These are phyloP conservation scores for Rhizopus stolonifer DNA, from an alignment of 371 early-diverging fungal species.

Conservation along the genomic window DNA sequence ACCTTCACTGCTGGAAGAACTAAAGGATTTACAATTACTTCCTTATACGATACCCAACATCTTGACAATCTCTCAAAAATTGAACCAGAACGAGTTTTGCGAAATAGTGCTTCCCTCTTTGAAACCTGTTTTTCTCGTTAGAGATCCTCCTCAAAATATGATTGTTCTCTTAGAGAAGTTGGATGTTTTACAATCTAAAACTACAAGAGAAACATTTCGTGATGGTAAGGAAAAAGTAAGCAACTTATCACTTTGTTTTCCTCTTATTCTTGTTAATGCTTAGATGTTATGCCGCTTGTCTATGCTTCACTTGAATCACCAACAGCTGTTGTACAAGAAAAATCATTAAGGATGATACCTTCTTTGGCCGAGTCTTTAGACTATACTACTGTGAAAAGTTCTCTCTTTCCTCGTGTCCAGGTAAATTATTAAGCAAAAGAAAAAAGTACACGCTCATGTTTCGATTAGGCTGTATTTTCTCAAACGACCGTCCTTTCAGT, in stretches of 20 bases:
- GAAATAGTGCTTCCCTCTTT: slow-evolving; percentile 63
- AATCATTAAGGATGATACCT: slow-evolving; percentile 71
- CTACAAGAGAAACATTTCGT: slow-evolving; percentile 58
- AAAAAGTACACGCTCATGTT: not conserved
- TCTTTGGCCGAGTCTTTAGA: slow-evolving; percentile 62
- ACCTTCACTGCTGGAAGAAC: slow-evolving; percentile 69
- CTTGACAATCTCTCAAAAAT: slow-evolving; percentile 62
- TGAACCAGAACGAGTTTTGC: slow-evolving; percentile 66
- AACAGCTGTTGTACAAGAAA: slow-evolving; percentile 72
- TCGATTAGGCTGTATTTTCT: slow-evolving; percentile 56
- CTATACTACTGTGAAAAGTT: slow-evolving; percentile 68
- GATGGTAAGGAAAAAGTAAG: slow-evolving; percentile 39
- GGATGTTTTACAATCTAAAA: slow-evolving; percentile 62
- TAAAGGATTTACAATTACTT: slow-evolving; percentile 70
- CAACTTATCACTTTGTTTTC: not conserved
- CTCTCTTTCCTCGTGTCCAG: slow-evolving; percentile 76
- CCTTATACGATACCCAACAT: slow-evolving; percentile 78
- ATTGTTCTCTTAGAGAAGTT: slow-evolving; percentile 67
- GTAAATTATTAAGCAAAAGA: slow-evolving; percentile 16
- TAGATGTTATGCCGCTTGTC: slow-evolving; percentile 76
- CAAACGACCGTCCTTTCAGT: slow-evolving; percentile 71
- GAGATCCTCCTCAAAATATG: slow-evolving; percentile 65
- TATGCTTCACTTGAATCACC: slow-evolving; percentile 68
- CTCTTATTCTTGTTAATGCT: not conserved
- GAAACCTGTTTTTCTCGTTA: slow-evolving; percentile 59